Evolutionary conservation across 495 filamentous ascomycete genomes (phyloP).

Genomic region (Daldinia loculata): DNA sequence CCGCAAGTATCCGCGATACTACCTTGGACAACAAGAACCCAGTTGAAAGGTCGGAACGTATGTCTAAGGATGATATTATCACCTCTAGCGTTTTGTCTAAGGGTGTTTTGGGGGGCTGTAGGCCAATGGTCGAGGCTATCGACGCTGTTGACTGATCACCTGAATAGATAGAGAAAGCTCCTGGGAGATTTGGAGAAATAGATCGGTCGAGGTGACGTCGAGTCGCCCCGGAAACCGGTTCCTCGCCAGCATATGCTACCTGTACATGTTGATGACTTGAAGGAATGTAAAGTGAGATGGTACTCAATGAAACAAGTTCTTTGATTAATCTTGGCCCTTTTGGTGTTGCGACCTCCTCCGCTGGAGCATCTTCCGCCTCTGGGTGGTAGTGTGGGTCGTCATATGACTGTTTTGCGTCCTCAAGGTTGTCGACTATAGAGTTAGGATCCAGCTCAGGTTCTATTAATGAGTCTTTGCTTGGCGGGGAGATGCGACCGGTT

Average conservation of each 20-base stretch:
- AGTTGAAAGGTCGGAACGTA: conserved; percentile 73
- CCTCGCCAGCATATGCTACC: conserved; percentile 33
- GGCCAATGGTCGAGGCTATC: conserved; percentile 16
- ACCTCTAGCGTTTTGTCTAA: conserved; percentile 60
- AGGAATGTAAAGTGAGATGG: conserved; percentile 56
- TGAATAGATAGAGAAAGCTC: conserved; percentile 61
- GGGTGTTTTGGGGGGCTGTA: conserved; percentile 7
- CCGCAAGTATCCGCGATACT: conserved; percentile 61
- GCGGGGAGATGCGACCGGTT: background rate
- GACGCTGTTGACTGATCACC: conserved; percentile 48
- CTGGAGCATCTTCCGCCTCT: conserved; percentile 14
- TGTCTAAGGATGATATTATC: conserved; percentile 61
- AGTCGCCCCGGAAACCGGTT: conserved; percentile 24
- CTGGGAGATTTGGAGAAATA: conserved; percentile 59
- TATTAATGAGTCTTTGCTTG: background rate
- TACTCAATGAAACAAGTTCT: conserved; percentile 54
- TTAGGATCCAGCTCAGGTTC: background rate
- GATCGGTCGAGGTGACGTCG: conserved; percentile 43
- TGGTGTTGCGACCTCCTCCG: conserved; percentile 54
- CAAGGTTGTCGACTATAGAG: conserved; percentile 31
- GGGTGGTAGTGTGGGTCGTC: conserved; percentile 5
- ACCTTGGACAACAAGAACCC: conserved; percentile 72
- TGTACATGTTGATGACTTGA: conserved; percentile 51
- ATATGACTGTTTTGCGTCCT: conserved; percentile 28
- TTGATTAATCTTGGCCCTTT: conserved; percentile 58